phyloP scores from a whole-genome alignment of 2,329 filamentous ascomycete species.

The Diaporthe humulicola region DNA sequence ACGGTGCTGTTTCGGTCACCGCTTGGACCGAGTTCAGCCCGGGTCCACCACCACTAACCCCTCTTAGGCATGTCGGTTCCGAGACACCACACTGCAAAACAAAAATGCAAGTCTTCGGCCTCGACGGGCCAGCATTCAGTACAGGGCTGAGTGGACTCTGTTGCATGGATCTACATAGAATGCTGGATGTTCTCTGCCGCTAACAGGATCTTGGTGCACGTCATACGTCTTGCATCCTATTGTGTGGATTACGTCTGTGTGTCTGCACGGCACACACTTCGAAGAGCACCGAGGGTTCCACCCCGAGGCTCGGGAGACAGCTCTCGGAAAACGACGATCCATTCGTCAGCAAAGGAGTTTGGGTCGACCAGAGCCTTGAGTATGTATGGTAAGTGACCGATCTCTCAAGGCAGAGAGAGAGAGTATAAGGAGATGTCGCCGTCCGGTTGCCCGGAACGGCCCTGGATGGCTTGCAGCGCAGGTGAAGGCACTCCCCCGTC shows the following conservation, averaged over 20 bases:
- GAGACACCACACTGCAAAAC: background rate
- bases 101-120: background rate
- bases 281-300: conserved; percentile 12
- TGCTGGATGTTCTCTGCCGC: background rate
- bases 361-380: conserved; percentile 4
- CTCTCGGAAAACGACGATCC: conserved; percentile 5
- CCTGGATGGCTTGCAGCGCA: background rate
- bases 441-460: background rate
- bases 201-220: background rate
- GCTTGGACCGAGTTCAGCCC: background rate
- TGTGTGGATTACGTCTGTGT: background rate
- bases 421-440: background rate
- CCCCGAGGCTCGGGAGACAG: conserved; percentile 18
- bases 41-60: conserved; percentile 1
- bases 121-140: background rate
- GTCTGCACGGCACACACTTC: background rate
- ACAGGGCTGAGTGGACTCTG: conserved; percentile 1
- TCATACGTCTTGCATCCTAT: background rate
- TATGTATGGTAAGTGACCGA: background rate
- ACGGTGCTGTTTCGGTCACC: conserved; percentile 4
- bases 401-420: background rate
- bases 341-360: background rate
- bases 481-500: conserved; percentile 1
- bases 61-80: conserved; percentile 6
- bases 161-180: background rate